Percentiles rank a stretch among this genome's conserved stretches.
Conservation (phyloP, 306 rosid genomes). For the Cicer cuneatum region DNA sequence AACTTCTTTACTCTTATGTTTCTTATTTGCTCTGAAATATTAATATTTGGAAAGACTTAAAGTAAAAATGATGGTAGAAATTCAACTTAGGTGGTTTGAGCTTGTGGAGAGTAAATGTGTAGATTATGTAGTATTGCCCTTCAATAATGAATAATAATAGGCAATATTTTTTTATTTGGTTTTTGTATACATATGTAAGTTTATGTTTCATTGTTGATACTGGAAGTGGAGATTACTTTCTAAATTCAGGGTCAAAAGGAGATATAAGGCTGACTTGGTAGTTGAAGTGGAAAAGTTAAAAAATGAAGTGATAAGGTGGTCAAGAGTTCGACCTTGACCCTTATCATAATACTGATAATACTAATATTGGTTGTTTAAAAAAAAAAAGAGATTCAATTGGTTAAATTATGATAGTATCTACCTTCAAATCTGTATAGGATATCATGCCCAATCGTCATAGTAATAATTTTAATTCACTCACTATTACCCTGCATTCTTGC, state of each 20-base stretch:
- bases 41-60: too few relatives aligned
- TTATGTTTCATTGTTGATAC: neutral
- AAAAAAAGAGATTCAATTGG: neutral
- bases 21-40: neutral
- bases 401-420: neutral
- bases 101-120: too few relatives aligned
- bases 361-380: too few relatives aligned
- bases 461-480: neutral
- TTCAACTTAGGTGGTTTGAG: too few relatives aligned
- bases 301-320: too few relatives aligned
- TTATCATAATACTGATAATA: too few relatives aligned
- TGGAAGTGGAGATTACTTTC: neutral
- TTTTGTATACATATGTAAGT: neutral
- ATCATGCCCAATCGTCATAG: neutral
- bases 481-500: neutral
- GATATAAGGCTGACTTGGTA: too few relatives aligned
- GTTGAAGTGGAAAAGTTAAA: too few relatives aligned
- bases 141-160: neutral
- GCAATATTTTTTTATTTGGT: neutral
- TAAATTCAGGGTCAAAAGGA: neutral
- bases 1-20: constrained; percentile 20
- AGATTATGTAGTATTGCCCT: neutral
- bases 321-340: too few relatives aligned
- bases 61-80: too few relatives aligned
- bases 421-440: constrained; percentile 2